phyloP scores from a whole-genome alignment of 2,329 filamentous ascomycete genomes.

The Seiridium unicorne region DNA sequence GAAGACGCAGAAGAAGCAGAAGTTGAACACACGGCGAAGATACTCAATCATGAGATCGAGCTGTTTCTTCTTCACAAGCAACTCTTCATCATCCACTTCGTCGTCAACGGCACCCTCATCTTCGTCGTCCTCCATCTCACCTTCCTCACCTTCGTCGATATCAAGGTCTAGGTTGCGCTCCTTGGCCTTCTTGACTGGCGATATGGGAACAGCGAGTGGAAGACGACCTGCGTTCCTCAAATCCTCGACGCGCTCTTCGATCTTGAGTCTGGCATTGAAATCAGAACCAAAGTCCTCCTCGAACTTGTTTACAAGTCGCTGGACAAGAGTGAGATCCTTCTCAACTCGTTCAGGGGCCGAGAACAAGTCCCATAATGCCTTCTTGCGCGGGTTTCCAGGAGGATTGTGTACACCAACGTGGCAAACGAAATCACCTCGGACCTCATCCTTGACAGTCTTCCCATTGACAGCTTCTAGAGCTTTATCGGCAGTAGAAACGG shows the following conservation, averaged over 20 bases:
- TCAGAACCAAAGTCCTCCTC: slow-evolving; percentile 79
- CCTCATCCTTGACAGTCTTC: slow-evolving; percentile 94
- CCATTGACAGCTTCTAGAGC: slow-evolving; percentile 94
- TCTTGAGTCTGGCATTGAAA: slow-evolving; percentile 73
- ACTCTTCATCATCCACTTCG: slow-evolving; percentile 85
- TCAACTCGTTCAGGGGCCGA: slow-evolving; percentile 92
- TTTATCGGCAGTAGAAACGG: slow-evolving; percentile 70
- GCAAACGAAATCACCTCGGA: slow-evolving; percentile 92
- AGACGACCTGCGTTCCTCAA: slow-evolving; percentile 74
- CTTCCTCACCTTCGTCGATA: slow-evolving; percentile 62
- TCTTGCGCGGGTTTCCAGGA: slow-evolving; percentile 81
- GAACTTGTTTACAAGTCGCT: slow-evolving; percentile 78
- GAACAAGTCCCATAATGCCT: slow-evolving; percentile 95
- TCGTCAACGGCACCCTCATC: slow-evolving; percentile 78
- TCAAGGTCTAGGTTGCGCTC: slow-evolving; percentile 59
- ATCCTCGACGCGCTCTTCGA: slow-evolving; percentile 84
- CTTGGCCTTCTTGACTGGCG: slow-evolving; percentile 59
- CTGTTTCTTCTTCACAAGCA: slow-evolving; percentile 92
- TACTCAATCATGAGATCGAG: slow-evolving; percentile 96
- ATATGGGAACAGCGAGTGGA: slow-evolving; percentile 59
- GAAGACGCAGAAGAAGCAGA: slow-evolving; percentile 99
- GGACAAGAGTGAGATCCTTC: slow-evolving; percentile 81
- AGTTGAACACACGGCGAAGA: slow-evolving; percentile 92
- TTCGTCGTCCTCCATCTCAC: slow-evolving; percentile 73
- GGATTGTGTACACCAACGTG: slow-evolving; percentile 96